Conservation (phyloP, 306 rosid genomes). For the Acacia confusa region DNA sequence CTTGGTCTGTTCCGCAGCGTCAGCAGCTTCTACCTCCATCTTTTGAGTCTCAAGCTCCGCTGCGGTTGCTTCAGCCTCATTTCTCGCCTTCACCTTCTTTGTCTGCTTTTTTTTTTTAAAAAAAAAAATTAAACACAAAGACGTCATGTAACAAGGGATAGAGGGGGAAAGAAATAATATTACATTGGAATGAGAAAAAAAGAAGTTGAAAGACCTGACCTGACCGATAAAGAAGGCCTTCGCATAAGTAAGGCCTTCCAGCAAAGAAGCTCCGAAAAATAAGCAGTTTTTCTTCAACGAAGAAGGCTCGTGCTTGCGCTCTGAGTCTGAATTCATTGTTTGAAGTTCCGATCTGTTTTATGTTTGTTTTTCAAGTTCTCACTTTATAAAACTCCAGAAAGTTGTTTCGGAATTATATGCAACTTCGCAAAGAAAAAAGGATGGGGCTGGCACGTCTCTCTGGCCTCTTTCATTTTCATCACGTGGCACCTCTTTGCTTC, state of each 20-base stretch:
- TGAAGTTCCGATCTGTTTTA: slow-evolving; percentile 25
- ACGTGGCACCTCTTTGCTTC: slow-evolving; percentile 31
- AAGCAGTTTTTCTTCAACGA: slow-evolving; percentile 36
- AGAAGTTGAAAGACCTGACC: slow-evolving; percentile 39
- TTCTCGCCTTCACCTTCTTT: slow-evolving; percentile 38
- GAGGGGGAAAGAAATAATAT: not conserved
- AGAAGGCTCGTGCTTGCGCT: slow-evolving; percentile 19
- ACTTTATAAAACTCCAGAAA: not conserved
- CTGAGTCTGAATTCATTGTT: not conserved
- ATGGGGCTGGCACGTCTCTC: slow-evolving; percentile 15
- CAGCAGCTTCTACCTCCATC: slow-evolving; percentile 50
- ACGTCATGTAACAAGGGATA: not conserved
- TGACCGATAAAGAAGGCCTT: slow-evolving; percentile 47
- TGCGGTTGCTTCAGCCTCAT: slow-evolving; percentile 45
- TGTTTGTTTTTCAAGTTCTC: not conserved
- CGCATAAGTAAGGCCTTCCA: slow-evolving; percentile 32
- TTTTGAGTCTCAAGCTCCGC: slow-evolving; percentile 46
- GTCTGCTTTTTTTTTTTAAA: slow-evolving; percentile 15
- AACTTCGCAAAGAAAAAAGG: not conserved
- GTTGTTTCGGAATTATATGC: not conserved
- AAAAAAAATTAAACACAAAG: not conserved
- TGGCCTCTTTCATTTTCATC: not conserved
- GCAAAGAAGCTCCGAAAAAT: slow-evolving; percentile 36
- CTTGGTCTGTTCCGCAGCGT: slow-evolving; percentile 47
- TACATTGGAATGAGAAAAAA: not conserved